These are phyloP conservation scores for Curvularia hawaiiensis DNA, from an alignment of 2,329 filamentous ascomycete genomes.

Conservation along the genomic window DNA sequence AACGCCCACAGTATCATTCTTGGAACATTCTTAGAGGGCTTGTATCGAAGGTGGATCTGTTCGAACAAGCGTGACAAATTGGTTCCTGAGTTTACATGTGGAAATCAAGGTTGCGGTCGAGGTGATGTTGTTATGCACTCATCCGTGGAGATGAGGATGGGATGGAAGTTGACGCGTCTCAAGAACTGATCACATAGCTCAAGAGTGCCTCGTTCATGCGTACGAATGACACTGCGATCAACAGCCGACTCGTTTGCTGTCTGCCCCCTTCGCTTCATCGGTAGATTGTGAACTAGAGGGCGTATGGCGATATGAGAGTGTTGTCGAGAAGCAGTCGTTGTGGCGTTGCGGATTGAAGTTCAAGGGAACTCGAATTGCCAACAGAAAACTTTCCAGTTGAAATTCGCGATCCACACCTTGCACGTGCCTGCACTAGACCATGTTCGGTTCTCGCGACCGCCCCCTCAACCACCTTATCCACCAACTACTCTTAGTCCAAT, in stretches of 20 bases:
- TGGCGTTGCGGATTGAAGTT: constrained; percentile 3
- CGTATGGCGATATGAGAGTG: not conserved
- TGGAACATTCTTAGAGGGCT: constrained; percentile 49
- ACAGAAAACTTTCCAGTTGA: constrained; percentile 7
- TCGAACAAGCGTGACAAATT: constrained; percentile 50
- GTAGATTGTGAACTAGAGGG: not conserved
- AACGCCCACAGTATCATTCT: constrained; percentile 42
- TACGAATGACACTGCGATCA: not conserved
- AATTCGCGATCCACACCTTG: constrained; percentile 10
- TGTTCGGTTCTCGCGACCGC: constrained; percentile 4
- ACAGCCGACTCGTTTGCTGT: not conserved
- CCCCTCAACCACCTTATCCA: constrained; percentile 8
- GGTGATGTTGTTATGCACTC: not conserved
- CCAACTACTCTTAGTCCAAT: not conserved
- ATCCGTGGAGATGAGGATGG: not conserved
- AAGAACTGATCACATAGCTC: not conserved
- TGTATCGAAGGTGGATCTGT: constrained; percentile 44
- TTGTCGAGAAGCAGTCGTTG: not conserved
- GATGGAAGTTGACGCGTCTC: not conserved
- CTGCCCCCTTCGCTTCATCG: not conserved
- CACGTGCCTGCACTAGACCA: constrained; percentile 22
- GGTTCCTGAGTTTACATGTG: constrained; percentile 34
- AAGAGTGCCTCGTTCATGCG: not conserved
- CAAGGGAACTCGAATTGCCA: not conserved
- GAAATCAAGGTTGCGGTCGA: not conserved